Evolutionary conservation across 176 grass and related monocot species (phyloP).

Genomic region (Saccharum officinarum): DNA sequence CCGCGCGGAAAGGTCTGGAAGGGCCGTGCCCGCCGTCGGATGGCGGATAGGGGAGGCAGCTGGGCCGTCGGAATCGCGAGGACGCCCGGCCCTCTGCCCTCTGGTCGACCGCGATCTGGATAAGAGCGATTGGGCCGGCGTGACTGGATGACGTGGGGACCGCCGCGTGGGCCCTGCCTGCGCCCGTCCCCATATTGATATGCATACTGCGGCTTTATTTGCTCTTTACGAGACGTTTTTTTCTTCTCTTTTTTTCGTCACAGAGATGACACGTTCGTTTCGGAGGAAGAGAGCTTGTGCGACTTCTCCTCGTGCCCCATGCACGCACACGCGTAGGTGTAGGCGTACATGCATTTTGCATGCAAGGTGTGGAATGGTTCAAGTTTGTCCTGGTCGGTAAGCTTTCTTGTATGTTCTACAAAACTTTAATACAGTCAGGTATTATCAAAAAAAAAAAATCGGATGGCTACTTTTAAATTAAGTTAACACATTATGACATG

Average conservation of each 20-base stretch:
- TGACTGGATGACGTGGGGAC: slow-evolving; percentile 30
- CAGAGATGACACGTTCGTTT: not conserved
- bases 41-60: not conserved
- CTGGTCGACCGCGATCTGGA: slow-evolving; percentile 34
- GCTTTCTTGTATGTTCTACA: no score
- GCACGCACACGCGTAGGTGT: not conserved
- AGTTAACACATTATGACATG: no score
- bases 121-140: slow-evolving; percentile 49
- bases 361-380: not conserved
- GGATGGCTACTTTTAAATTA: no score
- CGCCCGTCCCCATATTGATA: not conserved
- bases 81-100: not conserved
- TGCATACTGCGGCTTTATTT: not conserved
- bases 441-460: no score
- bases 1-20: slow-evolving; percentile 27
- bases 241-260: not conserved
- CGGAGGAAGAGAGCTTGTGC: not conserved
- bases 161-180: not conserved
- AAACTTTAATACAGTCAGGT: no score
- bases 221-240: not conserved
- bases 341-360: not conserved
- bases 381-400: not conserved
- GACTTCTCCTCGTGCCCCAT: not conserved
- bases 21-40: not conserved
- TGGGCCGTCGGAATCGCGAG: slow-evolving; percentile 23